phyloP scores from a whole-genome alignment of 2,329 filamentous ascomycete species.

The Clonostachys chloroleuca region DNA sequence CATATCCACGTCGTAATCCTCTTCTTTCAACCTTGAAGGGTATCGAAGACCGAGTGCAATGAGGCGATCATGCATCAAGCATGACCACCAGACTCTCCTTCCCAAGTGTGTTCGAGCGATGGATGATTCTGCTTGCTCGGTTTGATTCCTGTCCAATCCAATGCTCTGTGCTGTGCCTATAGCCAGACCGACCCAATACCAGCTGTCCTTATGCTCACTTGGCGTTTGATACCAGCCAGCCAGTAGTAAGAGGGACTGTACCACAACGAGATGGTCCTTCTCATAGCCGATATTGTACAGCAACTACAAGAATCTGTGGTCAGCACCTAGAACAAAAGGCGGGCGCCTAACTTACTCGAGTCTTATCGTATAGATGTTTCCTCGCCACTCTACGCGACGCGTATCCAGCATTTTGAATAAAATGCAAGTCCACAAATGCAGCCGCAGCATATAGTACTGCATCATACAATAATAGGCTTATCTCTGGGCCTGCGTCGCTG shows the following conservation, averaged over 20 bases:
- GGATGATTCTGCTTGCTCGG: slow-evolving; percentile 70
- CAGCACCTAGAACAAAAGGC: slow-evolving; percentile 7
- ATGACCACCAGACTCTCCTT: slow-evolving; percentile 98
- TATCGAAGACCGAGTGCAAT: slow-evolving; percentile 92
- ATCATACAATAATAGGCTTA: slow-evolving; percentile 86
- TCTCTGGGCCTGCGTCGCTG: slow-evolving; percentile 54
- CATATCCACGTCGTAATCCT: slow-evolving; percentile 93
- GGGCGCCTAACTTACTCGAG: slow-evolving; percentile 52
- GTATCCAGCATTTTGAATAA: slow-evolving; percentile 74
- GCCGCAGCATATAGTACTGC: slow-evolving; percentile 91
- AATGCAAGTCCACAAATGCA: slow-evolving; percentile 79
- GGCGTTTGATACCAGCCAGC: slow-evolving; percentile 98
- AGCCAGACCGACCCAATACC: slow-evolving; percentile 99
- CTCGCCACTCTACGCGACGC: slow-evolving; percentile 73
- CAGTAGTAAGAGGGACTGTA: slow-evolving; percentile 86
- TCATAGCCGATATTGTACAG: slow-evolving; percentile 98
- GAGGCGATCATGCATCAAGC: slow-evolving; percentile 89
- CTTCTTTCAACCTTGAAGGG: slow-evolving; percentile 86
- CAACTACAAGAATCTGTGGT: slow-evolving; percentile 41
- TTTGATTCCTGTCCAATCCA: slow-evolving; percentile 77
- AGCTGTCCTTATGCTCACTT: slow-evolving; percentile 87
- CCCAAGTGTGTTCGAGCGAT: slow-evolving; percentile 72
- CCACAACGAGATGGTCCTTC: slow-evolving; percentile 79
- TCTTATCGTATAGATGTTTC: slow-evolving; percentile 84
- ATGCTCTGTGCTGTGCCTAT: slow-evolving; percentile 92